Conservation (phyloP, 495 filamentous ascomycete species). For the Usnea hakonensis region DNA sequence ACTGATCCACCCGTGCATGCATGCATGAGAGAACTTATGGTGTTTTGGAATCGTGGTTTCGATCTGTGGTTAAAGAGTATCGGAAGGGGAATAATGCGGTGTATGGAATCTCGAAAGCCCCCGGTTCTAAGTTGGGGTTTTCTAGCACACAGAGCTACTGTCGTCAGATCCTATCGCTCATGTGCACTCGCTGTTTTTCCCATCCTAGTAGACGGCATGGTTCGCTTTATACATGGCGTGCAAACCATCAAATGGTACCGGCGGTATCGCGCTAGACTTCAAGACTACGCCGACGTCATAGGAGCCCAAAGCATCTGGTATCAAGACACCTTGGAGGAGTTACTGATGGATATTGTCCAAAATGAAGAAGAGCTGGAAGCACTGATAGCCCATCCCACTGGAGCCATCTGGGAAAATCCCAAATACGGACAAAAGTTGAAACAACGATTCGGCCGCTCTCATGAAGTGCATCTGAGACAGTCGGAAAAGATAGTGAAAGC, state of each 20-base stretch:
- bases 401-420: constrained; percentile 20
- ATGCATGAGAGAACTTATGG: too few species aligned
- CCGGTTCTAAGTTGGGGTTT: too few species aligned
- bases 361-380: constrained; percentile 18
- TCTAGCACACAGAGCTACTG: too few species aligned
- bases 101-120: too few species aligned
- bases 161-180: too few species aligned
- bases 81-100: too few species aligned
- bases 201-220: constrained; percentile 26
- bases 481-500: constrained; percentile 13
- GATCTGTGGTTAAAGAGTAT: too few species aligned
- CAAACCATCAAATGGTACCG: constrained; percentile 18
- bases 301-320: constrained; percentile 17
- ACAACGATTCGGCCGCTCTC: constrained; percentile 21
- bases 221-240: constrained; percentile 20
- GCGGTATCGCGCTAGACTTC: constrained; percentile 14
- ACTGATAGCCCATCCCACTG: constrained; percentile 21
- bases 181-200: constrained; percentile 29
- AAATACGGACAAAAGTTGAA: constrained; percentile 18
- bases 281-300: constrained; percentile 12
- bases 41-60: too few species aligned
- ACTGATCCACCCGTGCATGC: too few species aligned
- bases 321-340: constrained; percentile 22
- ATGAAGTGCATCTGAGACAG: constrained; percentile 17
- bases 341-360: constrained; percentile 20